Evolutionary conservation across 202 grass and related monocot species (phyloP).

Genomic region (Elaeis oleifera): DNA sequence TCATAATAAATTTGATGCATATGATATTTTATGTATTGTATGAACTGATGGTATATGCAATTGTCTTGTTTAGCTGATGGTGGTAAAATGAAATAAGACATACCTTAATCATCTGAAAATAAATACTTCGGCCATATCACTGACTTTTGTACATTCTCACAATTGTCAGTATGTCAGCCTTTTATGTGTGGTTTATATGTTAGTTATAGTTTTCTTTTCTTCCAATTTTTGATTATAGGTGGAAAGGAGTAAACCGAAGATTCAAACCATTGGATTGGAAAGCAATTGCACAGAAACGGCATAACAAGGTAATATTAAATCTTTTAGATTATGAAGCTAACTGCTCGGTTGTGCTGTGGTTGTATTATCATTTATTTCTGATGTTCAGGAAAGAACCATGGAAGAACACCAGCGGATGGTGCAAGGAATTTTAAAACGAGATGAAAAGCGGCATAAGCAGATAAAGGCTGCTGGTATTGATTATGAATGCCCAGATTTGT

Average conservation of each 20-base stretch:
- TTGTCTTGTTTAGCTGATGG: too few species aligned
- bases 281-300: constrained; percentile 46
- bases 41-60: too few species aligned
- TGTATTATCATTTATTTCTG: too few species aligned
- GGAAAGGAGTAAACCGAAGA: constrained; percentile 46
- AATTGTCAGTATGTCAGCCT: too few species aligned
- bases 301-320: constrained; percentile 51
- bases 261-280: constrained; percentile 42
- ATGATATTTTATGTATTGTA: too few species aligned
- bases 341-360: not conserved
- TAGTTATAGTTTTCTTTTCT: not conserved
- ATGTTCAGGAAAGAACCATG: constrained; percentile 60
- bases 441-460: constrained; percentile 69
- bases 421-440: constrained; percentile 56
- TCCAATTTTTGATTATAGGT: constrained; percentile 39
- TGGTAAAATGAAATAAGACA: too few species aligned
- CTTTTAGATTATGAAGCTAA: not conserved
- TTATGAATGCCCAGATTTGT: constrained; percentile 76
- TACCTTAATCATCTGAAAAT: too few species aligned
- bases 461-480: constrained; percentile 78
- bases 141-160: too few species aligned
- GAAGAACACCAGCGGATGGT: constrained; percentile 69
- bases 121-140: too few species aligned
- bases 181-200: too few species aligned
- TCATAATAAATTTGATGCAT: too few species aligned